These are phyloP conservation scores for Yarrowia keelungensis DNA, from an alignment of 805 yeast species.

Conservation along the genomic window DNA sequence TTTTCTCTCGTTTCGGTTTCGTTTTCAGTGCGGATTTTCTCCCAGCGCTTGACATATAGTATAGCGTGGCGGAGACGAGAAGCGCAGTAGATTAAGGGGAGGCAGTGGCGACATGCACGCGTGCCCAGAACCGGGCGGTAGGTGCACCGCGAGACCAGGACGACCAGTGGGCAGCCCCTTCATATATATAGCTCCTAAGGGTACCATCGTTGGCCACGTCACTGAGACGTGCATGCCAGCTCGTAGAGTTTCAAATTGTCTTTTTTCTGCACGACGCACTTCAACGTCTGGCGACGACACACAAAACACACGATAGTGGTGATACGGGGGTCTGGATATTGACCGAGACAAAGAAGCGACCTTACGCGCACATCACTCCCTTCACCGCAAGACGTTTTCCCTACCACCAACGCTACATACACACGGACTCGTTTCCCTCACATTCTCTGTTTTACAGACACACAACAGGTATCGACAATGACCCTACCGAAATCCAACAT, in stretches of 20 bases:
- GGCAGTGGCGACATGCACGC: neutral
- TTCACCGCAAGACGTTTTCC: no score
- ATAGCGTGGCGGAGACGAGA: slow-evolving; percentile 22
- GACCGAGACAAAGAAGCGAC: neutral
- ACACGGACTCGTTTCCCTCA: no score
- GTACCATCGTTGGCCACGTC: slow-evolving; percentile 16
- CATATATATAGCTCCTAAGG: neutral
- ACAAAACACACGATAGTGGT: slow-evolving; percentile 31
- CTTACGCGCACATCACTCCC: no score
- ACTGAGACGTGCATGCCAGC: slow-evolving; percentile 17
- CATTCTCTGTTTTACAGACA: neutral
- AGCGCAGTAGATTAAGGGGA: slow-evolving; percentile 31
- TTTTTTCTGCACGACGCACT: slow-evolving; percentile 37
- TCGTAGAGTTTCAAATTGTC: slow-evolving; percentile 30
- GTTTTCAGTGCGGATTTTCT: slow-evolving; percentile 5
- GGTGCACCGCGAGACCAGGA: neutral
- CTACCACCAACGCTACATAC: no score
- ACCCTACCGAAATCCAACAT: slow-evolving; percentile 36
- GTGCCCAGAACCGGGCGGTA: neutral
- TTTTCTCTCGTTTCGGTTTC: neutral
- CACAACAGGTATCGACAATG: neutral
- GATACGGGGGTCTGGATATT: slow-evolving; percentile 8
- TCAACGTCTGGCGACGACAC: slow-evolving; percentile 36
- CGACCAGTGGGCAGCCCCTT: neutral
- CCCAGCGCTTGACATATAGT: slow-evolving; percentile 21